phyloP scores from a whole-genome alignment of 768 basidiomycete genomes.

The Panellus pusillus region DNA sequence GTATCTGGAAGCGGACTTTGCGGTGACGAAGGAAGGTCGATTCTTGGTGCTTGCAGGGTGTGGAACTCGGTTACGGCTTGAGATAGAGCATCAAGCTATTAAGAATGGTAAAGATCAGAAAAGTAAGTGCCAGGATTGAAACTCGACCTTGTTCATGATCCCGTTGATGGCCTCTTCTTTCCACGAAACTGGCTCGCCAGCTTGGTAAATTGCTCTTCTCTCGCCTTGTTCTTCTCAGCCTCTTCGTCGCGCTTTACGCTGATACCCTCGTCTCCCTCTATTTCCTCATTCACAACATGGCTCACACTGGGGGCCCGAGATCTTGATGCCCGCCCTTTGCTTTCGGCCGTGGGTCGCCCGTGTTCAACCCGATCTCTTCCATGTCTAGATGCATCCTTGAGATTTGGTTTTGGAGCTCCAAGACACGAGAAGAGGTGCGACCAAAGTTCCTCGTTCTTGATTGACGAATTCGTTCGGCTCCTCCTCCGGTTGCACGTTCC shows the following conservation, averaged over 20 bases:
- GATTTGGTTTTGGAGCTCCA: constrained; percentile 71
- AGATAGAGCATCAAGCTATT: constrained; percentile 60
- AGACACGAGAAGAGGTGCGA: constrained; percentile 63
- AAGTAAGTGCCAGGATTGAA: constrained; percentile 2
- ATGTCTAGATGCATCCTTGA: constrained; percentile 73
- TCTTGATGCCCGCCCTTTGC: constrained; percentile 34
- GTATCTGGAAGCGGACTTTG: constrained; percentile 24
- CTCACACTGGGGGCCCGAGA: constrained; percentile 22
- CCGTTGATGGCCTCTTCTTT: constrained; percentile 63
- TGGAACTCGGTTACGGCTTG: constrained; percentile 51
- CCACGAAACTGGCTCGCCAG: constrained; percentile 69
- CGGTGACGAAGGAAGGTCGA: constrained; percentile 38
- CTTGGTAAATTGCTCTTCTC: constrained; percentile 69
- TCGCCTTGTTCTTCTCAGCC: constrained; percentile 50
- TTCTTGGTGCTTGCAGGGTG: constrained; percentile 44
- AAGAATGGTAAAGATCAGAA: constrained; percentile 34
- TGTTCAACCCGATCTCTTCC: constrained; percentile 59
- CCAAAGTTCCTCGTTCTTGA: constrained; percentile 60
- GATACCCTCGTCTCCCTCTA: constrained; percentile 50
- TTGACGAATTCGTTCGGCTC: constrained; percentile 11
- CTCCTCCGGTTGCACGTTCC: constrained; percentile 15
- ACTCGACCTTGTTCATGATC: constrained; percentile 71
- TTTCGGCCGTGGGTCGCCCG: constrained; percentile 30
- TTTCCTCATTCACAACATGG: constrained; percentile 31
- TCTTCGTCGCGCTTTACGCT: constrained; percentile 54